phyloP scores from a whole-genome alignment of 2,329 filamentous ascomycete species.

The Immersiporthe knoxdaviesiana region DNA sequence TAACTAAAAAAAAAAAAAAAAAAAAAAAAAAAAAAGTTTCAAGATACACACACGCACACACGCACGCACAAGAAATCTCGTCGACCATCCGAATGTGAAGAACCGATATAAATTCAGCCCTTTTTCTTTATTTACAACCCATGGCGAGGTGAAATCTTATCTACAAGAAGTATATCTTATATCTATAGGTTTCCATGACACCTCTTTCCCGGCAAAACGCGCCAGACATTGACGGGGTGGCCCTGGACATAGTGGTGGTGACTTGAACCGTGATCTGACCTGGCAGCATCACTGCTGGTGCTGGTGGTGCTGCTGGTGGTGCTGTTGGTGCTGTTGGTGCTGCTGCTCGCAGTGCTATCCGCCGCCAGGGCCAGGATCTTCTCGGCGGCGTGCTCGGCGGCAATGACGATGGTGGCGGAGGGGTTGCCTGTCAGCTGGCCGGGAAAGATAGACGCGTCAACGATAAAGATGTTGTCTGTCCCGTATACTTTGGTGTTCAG shows the following conservation, averaged over 20 bases:
- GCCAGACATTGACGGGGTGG: background rate
- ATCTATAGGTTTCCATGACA: background rate
- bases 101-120: background rate
- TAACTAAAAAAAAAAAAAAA: background rate
- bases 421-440: conserved; percentile 29
- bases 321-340: too few species aligned
- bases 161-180: background rate
- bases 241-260: background rate
- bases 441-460: conserved; percentile 29
- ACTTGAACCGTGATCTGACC: background rate
- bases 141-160: background rate
- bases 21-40: background rate
- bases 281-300: background rate
- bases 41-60: background rate
- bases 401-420: conserved; percentile 26
- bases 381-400: conserved; percentile 26
- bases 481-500: conserved; percentile 29
- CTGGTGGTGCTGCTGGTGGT: too few species aligned
- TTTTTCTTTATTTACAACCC: background rate
- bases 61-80: background rate
- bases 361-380: conserved; percentile 25
- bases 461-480: conserved; percentile 30
- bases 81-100: background rate
- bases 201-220: background rate
- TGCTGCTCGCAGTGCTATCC: background rate